Evolutionary conservation across 495 filamentous ascomycete genomes (phyloP).

Genomic region (Penicillium longicatenatum): DNA sequence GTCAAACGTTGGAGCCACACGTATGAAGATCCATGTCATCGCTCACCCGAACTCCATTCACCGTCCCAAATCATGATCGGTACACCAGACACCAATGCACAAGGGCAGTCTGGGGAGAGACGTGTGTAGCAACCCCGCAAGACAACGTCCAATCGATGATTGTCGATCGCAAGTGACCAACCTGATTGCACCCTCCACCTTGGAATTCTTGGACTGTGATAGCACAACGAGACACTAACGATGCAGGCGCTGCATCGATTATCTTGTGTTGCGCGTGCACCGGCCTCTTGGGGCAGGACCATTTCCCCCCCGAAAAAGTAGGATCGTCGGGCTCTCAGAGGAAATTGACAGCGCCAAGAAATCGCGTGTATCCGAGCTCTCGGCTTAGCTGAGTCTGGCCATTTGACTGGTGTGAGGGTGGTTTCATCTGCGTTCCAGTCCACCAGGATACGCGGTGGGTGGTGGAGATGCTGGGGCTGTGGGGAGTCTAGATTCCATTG

Average conservation of each 20-base stretch:
- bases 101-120: neutral
- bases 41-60: neutral
- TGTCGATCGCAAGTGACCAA: neutral
- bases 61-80: too few species aligned
- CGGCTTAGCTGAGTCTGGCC: neutral
- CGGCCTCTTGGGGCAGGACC: neutral
- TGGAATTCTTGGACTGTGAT: neutral
- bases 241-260: neutral
- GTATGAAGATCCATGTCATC: neutral
- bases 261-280: neutral
- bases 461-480: neutral
- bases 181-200: neutral
- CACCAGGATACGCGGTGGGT: neutral
- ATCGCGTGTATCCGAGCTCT: neutral
- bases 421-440: neutral
- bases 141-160: neutral
- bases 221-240: neutral
- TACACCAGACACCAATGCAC: too few species aligned
- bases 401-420: neutral
- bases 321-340: neutral
- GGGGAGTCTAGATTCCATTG: neutral
- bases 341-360: constrained; percentile 2
- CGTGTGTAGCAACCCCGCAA: neutral
- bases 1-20: neutral
- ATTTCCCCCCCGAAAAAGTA: neutral